Percentiles rank a stretch among this genome's conserved stretches.
These are phyloP conservation scores for Bipolaris zeicola DNA, from an alignment of 2,329 filamentous ascomycete species.

Conservation along the genomic window DNA sequence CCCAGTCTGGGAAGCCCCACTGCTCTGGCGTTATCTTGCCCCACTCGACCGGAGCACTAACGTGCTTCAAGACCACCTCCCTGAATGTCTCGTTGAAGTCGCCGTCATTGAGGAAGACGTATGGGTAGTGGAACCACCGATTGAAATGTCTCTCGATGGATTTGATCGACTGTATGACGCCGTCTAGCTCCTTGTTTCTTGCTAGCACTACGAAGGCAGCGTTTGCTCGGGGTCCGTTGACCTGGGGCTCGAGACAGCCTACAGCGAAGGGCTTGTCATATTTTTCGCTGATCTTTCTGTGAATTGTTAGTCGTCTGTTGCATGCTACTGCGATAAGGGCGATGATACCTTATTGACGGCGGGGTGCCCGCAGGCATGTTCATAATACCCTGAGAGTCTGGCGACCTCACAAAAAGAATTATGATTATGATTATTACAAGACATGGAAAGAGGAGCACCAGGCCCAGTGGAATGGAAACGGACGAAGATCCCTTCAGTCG, in stretches of 20 bases:
- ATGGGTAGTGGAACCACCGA: slow-evolving; percentile 97
- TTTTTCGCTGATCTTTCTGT: slow-evolving; percentile 93
- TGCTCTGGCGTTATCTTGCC: slow-evolving; percentile 87
- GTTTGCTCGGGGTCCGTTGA: slow-evolving; percentile 80
- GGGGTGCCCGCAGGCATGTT: slow-evolving; percentile 87
- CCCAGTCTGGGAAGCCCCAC: slow-evolving; percentile 98
- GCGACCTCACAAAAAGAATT: slow-evolving; percentile 86
- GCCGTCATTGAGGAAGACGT: slow-evolving; percentile 96
- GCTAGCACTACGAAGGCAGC: slow-evolving; percentile 95
- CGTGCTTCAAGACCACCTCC: slow-evolving; percentile 85
- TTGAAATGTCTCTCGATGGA: slow-evolving; percentile 99
- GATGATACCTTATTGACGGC: slow-evolving; percentile 80
- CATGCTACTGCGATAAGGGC: background rate
- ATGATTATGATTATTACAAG: slow-evolving; percentile 91
- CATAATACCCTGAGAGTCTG: slow-evolving; percentile 79
- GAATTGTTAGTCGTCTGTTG: slow-evolving; percentile 21
- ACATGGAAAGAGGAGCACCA: slow-evolving; percentile 90
- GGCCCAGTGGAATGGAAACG: slow-evolving; percentile 88
- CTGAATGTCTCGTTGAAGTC: slow-evolving; percentile 97
- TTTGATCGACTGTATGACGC: slow-evolving; percentile 95
- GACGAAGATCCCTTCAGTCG: slow-evolving; percentile 89
- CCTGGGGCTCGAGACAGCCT: slow-evolving; percentile 81
- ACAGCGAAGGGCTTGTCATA: slow-evolving; percentile 95
- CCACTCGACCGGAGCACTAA: slow-evolving; percentile 86
- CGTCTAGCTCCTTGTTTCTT: slow-evolving; percentile 93